Base-by-base conservation (phyloP, 1,284 basidiomycete genomes). In the Hemileia vastatrix region DNA sequence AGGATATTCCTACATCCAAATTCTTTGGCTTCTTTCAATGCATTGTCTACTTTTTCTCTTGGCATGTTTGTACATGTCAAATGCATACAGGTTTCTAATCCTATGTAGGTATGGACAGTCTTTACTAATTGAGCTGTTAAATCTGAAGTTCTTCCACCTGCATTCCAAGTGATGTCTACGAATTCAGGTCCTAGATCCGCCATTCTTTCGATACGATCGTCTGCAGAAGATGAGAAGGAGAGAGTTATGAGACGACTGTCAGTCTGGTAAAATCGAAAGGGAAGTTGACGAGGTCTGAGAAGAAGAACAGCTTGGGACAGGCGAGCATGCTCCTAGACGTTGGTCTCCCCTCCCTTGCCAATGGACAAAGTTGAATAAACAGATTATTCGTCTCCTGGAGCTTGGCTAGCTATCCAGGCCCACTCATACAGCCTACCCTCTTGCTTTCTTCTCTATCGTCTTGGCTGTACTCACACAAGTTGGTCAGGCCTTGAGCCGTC, bases 121-220 rank as follows among this genome's bases (percentile, higher is more conserved):
- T 94, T 93, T 68, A 98, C 92, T 78, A 98, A 86, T 72, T 93
- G 72, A 40, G 76, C 72, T 18, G 77, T 78, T 31, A 76, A 71
- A 55, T 78, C 77, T 4, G 76, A 76, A n/a, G 92, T 94, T 66
- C 92, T 83, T 63, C 93, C 93, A 59, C 92, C 93, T 52, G 93
- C 93, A 78, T 95, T 94, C 92, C 90, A 97, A 75, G 93, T 97
- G 74, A 97, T 94, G 76, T 97, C 93, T 71, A 97, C 88, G 74
- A 97, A 97, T 78, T 95, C 94, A n/a, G 95, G 94, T 2, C 94
- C 94, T 50, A 96, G 80, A 23, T 84, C 83, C 64, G 91, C 83
- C 94, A 98, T 98, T 69, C 95, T 89, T 78, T 96, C 92, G 78
- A 97, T 94, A 72, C 94, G 91, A 78, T 96, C 94, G 65, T 72